Evolutionary conservation across 2,329 filamentous ascomycete species (phyloP).

Genomic region (Penicillium sp.): DNA sequence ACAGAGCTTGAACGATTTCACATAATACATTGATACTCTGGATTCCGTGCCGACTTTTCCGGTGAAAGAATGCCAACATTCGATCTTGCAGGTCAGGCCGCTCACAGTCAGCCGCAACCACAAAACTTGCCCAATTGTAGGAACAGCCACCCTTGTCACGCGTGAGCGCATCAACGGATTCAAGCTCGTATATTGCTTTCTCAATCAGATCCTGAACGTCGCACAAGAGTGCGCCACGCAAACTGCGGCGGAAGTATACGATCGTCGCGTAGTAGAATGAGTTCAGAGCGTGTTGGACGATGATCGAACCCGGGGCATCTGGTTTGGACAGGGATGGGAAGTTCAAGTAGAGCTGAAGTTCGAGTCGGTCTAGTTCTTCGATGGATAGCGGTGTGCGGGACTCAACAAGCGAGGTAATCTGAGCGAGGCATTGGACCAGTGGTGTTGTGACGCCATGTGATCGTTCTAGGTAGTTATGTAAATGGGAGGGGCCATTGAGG

Average conservation of each 20-base stretch:
- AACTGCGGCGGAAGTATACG: conserved; percentile 35
- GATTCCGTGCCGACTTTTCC: conserved; percentile 36
- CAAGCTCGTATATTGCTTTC: conserved; percentile 31
- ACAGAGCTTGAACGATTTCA: conserved; percentile 33
- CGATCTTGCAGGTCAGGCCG: conserved; percentile 24
- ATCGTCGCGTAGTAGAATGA: conserved; percentile 39
- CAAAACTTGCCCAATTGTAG: conserved; percentile 38
- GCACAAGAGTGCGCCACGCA: conserved; percentile 23
- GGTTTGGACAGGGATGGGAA: conserved; percentile 26
- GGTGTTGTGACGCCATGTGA: conserved; percentile 30
- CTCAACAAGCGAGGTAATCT: conserved; percentile 27
- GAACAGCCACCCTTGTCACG: conserved; percentile 32
- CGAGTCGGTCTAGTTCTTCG: conserved; percentile 29
- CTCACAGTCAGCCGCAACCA: conserved; percentile 37
- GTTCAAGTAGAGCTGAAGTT: conserved; percentile 29
- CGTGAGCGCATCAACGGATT: conserved; percentile 30
- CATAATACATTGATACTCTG: conserved; percentile 32
- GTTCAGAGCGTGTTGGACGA: conserved; percentile 28
- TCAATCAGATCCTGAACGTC: conserved; percentile 33
- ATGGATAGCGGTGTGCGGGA: conserved; percentile 11
- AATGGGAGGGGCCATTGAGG: conserved; percentile 20
- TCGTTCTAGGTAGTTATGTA: conserved; percentile 26
- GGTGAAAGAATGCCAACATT: conserved; percentile 32
- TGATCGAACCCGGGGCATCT: conserved; percentile 15
- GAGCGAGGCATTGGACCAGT: conserved; percentile 25